phyloP scores from a whole-genome alignment of 1,139 yeast species.

The Hyphopichia burtonii region DNA sequence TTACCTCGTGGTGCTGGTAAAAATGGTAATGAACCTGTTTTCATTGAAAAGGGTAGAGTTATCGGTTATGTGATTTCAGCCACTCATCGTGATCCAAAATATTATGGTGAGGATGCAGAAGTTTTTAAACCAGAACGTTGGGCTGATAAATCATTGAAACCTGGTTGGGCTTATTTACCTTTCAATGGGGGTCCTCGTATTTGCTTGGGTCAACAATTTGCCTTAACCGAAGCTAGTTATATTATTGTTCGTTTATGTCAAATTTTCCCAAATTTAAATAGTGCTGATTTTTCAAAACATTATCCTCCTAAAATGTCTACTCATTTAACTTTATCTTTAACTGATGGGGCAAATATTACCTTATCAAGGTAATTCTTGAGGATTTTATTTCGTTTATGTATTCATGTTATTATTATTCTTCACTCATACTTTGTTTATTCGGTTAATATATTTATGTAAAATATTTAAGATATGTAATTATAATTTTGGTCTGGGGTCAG shows the following conservation, averaged over 20 bases:
- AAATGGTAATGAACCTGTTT: conserved; percentile 40
- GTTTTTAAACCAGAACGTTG: conserved; percentile 54
- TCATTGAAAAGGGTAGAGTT: conserved; percentile 45
- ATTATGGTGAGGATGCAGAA: conserved; percentile 50
- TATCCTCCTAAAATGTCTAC: conserved; percentile 32
- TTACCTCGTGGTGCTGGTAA: conserved; percentile 55
- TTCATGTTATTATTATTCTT: neutral
- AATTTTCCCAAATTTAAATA: conserved; percentile 19
- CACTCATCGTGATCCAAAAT: conserved; percentile 43
- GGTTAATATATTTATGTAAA: no score
- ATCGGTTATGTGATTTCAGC: conserved; percentile 44
- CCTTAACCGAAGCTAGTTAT: conserved; percentile 44
- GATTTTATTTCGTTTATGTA: neutral
- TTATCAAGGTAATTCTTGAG: neutral
- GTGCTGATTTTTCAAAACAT: conserved; percentile 17
- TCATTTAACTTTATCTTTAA: conserved; percentile 30
- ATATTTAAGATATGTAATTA: neutral
- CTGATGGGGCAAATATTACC: conserved; percentile 23
- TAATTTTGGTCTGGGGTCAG: conserved; percentile 21
- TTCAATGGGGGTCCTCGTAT: conserved; percentile 47
- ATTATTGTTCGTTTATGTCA: conserved; percentile 23
- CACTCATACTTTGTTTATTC: no score
- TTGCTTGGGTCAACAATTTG: conserved; percentile 48
- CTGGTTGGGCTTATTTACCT: conserved; percentile 46
- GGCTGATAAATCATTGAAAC: conserved; percentile 32